Evolutionary conservation across 495 filamentous ascomycete genomes (phyloP).

Genomic region (Penicillium canescens): DNA sequence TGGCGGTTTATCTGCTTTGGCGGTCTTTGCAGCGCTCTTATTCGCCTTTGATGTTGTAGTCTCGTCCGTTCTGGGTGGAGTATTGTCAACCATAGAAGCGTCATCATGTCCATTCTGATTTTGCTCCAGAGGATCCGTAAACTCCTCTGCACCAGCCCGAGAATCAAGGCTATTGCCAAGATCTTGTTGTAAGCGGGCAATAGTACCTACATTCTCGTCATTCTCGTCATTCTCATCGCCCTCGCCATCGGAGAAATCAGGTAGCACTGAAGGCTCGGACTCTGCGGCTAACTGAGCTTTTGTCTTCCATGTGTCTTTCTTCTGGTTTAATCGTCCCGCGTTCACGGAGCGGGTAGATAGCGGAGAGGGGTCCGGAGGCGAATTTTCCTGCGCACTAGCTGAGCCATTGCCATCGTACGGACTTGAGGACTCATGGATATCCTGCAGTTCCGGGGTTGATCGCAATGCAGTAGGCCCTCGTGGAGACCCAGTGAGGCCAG

Average conservation of each 20-base stretch:
- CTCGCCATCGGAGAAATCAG: slow-evolving; percentile 41
- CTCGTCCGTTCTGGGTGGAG: slow-evolving; percentile 6
- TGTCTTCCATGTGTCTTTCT: slow-evolving; percentile 38
- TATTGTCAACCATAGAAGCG: slow-evolving; percentile 30
- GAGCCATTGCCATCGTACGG: slow-evolving; percentile 38
- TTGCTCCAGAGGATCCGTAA: slow-evolving; percentile 49
- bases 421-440: slow-evolving; percentile 35
- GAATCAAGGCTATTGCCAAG: slow-evolving; percentile 27
- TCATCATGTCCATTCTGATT: slow-evolving; percentile 59
- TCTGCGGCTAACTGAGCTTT: slow-evolving; percentile 35
- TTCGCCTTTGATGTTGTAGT: slow-evolving; percentile 10
- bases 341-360: slow-evolving; percentile 40
- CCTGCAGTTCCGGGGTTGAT: slow-evolving; percentile 40
- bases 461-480: slow-evolving; percentile 43
- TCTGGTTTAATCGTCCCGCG: slow-evolving; percentile 37
- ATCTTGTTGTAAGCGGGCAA: slow-evolving; percentile 28
- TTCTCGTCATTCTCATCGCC: slow-evolving; percentile 42
- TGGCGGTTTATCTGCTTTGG: slow-evolving; percentile 9
- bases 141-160: slow-evolving; percentile 20
- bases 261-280: slow-evolving; percentile 15
- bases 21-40: slow-evolving; percentile 14
- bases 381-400: slow-evolving; percentile 15
- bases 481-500: slow-evolving; percentile 39
- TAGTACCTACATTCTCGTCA: slow-evolving; percentile 35
- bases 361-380: slow-evolving; percentile 34